Evolutionary conservation across 2,329 filamentous ascomycete species (phyloP).

Genomic region (Drechmeria coniospora): DNA sequence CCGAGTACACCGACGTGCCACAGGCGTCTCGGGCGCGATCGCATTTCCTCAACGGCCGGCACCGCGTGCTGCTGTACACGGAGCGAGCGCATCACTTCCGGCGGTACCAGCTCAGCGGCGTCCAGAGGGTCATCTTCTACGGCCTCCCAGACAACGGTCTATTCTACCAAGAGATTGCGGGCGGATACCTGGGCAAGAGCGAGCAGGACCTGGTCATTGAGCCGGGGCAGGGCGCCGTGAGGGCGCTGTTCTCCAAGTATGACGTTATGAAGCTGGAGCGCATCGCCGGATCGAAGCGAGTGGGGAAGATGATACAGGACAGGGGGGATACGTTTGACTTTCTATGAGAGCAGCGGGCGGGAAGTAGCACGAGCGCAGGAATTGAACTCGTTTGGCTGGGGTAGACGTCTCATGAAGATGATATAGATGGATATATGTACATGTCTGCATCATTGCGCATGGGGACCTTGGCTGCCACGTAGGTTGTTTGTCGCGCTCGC

Average conservation of each 20-base stretch:
- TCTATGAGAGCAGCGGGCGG: no score
- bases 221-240: slow-evolving; percentile 43
- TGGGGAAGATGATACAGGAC: slow-evolving; percentile 71
- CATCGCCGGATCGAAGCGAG: slow-evolving; percentile 66
- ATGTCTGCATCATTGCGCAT: no score
- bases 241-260: slow-evolving; percentile 68
- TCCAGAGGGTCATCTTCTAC: slow-evolving; percentile 77
- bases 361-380: no score
- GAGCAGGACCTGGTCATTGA: slow-evolving; percentile 39
- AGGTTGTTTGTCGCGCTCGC: no score
- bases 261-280: slow-evolving; percentile 82
- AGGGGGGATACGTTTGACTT: slow-evolving; percentile 91
- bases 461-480: no score
- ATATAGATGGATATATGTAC: slow-evolving; percentile 2
- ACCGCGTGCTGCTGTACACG: slow-evolving; percentile 76
- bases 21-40: slow-evolving; percentile 74
- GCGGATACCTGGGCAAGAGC: slow-evolving; percentile 47
- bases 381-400: no score
- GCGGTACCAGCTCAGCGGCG: slow-evolving; percentile 68
- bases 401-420: slow-evolving; percentile 1
- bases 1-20: slow-evolving; percentile 68
- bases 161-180: slow-evolving; percentile 66
- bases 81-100: slow-evolving; percentile 96
- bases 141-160: slow-evolving; percentile 74
- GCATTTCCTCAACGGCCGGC: slow-evolving; percentile 71